Conservation (phyloP, 2,329 filamentous ascomycete genomes). For the Raffaelea deltoideospora region DNA sequence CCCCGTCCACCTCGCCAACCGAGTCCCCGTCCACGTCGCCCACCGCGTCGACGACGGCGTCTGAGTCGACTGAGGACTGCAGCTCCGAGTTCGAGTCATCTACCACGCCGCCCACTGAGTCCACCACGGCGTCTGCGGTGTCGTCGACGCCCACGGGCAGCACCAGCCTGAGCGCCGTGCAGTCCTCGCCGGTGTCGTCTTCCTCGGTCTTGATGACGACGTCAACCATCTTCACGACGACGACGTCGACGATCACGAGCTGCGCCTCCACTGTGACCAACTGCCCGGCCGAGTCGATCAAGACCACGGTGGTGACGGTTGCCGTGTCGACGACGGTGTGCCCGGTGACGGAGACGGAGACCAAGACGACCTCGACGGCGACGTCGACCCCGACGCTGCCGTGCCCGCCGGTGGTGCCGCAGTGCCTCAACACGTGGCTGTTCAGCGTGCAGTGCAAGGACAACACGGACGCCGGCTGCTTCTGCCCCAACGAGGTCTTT, state of each 20-base stretch:
- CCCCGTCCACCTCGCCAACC: not conserved
- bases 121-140: not conserved
- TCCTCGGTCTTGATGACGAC: constrained; percentile 8
- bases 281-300: constrained; percentile 34
- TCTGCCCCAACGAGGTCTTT: constrained; percentile 67
- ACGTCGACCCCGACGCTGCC: constrained; percentile 29
- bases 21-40: not conserved
- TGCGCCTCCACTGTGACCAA: constrained; percentile 29
- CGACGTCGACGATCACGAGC: constrained; percentile 32
- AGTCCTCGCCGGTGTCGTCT: not conserved
- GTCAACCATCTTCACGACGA: constrained; percentile 30
- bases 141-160: not conserved
- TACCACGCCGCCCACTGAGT: too few species aligned
- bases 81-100: too few species aligned
- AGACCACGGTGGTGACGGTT: constrained; percentile 33
- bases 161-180: not conserved
- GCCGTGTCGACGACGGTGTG: constrained; percentile 45
- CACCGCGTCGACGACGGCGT: not conserved
- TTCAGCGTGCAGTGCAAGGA: constrained; percentile 57
- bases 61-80: too few species aligned
- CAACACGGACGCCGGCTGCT: constrained; percentile 74
- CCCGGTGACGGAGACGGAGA: constrained; percentile 41
- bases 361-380: constrained; percentile 18
- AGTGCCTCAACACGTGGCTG: constrained; percentile 87
- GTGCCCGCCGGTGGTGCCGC: constrained; percentile 61